Percentiles rank a stretch among this genome's conserved stretches.
These are phyloP conservation scores for Penicillium lividum DNA, from an alignment of 495 filamentous ascomycete genomes.

Conservation along the genomic window DNA sequence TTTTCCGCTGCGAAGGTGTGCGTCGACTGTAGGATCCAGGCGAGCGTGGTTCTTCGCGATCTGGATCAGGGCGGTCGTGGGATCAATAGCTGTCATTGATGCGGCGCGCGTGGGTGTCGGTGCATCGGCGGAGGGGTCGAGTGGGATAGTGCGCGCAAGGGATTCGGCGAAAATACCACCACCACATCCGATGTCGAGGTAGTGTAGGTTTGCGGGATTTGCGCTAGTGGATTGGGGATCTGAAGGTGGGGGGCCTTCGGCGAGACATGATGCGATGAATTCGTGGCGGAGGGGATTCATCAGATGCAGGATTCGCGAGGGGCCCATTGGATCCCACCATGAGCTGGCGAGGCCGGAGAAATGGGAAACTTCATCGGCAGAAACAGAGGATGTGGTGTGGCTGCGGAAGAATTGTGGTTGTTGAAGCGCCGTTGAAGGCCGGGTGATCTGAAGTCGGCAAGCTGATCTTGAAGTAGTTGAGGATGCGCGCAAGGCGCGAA, in stretches of 20 bases:
- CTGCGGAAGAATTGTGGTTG: constrained; percentile 21
- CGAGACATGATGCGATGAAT: constrained; percentile 76
- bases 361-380: constrained; percentile 84
- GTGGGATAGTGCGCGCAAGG: constrained; percentile 66
- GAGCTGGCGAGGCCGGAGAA: constrained; percentile 89
- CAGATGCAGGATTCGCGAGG: constrained; percentile 87
- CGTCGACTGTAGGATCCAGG: constrained; percentile 58
- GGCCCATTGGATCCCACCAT: constrained; percentile 97
- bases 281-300: constrained; percentile 98
- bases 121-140: constrained; percentile 46
- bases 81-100: constrained; percentile 82
- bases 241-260: constrained; percentile 33
- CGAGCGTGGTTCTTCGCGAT: constrained; percentile 75
- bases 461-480: constrained; percentile 13
- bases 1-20: constrained; percentile 50
- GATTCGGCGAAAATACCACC: constrained; percentile 96
- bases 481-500: constrained; percentile 17
- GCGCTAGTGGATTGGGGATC: constrained; percentile 5
- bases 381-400: constrained; percentile 67
- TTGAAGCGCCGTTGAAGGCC: constrained; percentile 6
- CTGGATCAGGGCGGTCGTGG: constrained; percentile 72
- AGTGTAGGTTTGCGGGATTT: constrained; percentile 51
- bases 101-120: constrained; percentile 59
- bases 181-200: constrained; percentile 93
- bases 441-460: constrained; percentile 9